Conservation (phyloP, 2,329 filamentous ascomycete species). For the Ophiocordyceps sinensis region DNA sequence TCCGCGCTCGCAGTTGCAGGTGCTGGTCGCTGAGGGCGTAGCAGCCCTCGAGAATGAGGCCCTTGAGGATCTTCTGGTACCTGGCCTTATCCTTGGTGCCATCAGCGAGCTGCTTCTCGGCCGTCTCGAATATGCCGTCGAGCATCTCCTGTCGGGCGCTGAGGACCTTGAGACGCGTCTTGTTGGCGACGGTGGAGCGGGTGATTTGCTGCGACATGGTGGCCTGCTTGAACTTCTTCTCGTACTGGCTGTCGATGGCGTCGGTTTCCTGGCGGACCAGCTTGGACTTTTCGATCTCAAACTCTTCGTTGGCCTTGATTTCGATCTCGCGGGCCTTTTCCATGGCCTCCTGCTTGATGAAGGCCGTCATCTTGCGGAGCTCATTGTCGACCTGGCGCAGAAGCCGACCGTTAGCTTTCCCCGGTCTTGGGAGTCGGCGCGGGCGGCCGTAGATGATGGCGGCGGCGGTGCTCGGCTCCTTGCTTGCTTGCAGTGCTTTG, state of each 20-base stretch:
- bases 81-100: conserved; percentile 54
- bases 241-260: conserved; percentile 82
- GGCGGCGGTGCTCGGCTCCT: not conserved
- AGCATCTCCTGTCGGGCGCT: conserved; percentile 79
- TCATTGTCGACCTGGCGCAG: conserved; percentile 72
- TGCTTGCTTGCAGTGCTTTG: not conserved
- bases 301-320: conserved; percentile 97
- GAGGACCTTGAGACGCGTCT: conserved; percentile 81
- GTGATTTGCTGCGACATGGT: conserved; percentile 98
- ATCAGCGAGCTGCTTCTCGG: conserved; percentile 53
- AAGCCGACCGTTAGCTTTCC: not conserved
- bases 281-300: conserved; percentile 97
- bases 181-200: conserved; percentile 89
- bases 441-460: too few relatives aligned
- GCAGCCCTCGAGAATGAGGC: conserved; percentile 74
- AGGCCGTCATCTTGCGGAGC: conserved; percentile 99
- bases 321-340: conserved; percentile 97
- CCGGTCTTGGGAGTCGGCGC: too few relatives aligned
- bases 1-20: conserved; percentile 58
- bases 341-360: conserved; percentile 96
- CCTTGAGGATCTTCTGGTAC: conserved; percentile 65
- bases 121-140: conserved; percentile 74
- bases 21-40: conserved; percentile 77
- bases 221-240: conserved; percentile 99
- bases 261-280: conserved; percentile 91